Base-by-base conservation (phyloP, 2,329 filamentous ascomycete genomes). In the Colletotrichum liriopes region DNA sequence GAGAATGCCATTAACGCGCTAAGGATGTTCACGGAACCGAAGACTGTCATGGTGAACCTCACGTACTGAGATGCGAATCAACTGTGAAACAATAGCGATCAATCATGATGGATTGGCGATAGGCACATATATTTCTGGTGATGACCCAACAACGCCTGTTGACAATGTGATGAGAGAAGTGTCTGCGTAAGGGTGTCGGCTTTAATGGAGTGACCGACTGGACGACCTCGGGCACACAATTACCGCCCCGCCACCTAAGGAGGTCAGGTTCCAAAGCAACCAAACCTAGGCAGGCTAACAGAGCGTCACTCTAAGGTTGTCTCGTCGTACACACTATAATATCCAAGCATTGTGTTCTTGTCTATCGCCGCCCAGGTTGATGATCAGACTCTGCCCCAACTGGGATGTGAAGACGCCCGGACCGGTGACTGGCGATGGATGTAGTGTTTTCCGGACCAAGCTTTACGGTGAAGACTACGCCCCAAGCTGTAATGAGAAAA, bases 381-480 rank as follows among this genome's bases (percentile, higher is more conserved):
- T 87, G 80, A 94, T 92, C 54, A 94, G 77, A 0, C 89, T 91
- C 66, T 85, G 87, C 0, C 92, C 90, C 86, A 93, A 89, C 81
- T 93, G 93, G 3, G 87, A 90, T 2, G 91, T 90, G 81, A 92
- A 93, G 79, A 93, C 92, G 0, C 91, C 91, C 0, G 92, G 92
- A 1, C 90, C 90, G 65, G 94, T 89, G 56, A 89, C 87, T 89
- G 56, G 88, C 87, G 76, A 93, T 94, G 70, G 88, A 88, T 14
- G 93, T 85, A 75, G 94, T 91, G 75, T 90, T 85, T 16, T 88
- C 83, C 0, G 91, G 91, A 0, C 90, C 92, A 2, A 94, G 84
- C 76, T 94, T 92, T 37, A 94, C 86, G 1, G 93, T 92, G 29
- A 11, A 95, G 83, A 77, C 94, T 64, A 85, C 87, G 56, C 4